phyloP scores from a whole-genome alignment of 148 eudicot genomes.

The Rhododendron williamsianum region DNA sequence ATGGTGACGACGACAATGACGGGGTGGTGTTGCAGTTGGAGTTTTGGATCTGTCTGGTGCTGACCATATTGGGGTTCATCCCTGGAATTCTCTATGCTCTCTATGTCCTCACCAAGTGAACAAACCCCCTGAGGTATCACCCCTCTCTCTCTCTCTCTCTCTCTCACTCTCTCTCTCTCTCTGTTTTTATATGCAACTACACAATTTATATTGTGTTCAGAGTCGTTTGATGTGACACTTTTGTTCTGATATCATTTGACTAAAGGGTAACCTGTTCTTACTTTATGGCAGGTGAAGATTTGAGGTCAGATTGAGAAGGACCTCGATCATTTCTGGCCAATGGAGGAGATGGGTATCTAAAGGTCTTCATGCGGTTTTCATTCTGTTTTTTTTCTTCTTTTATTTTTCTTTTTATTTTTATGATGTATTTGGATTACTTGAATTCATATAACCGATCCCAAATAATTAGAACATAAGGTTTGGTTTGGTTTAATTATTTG shows the following conservation, averaged over 20 bases:
- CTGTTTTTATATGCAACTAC: too few species aligned
- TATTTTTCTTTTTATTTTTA: too few species aligned
- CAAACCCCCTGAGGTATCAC: not conserved
- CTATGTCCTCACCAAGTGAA: slow-evolving; percentile 41
- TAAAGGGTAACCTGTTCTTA: not conserved
- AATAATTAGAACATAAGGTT: too few species aligned
- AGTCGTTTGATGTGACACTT: too few species aligned
- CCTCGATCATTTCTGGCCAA: not conserved
- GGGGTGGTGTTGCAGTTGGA: slow-evolving; percentile 24
- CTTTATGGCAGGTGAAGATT: not conserved
- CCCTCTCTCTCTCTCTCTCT: too few species aligned
- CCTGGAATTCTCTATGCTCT: slow-evolving; percentile 53
- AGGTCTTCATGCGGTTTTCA: not conserved
- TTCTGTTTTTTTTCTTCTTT: too few species aligned
- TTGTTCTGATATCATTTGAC: not conserved
- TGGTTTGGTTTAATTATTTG: too few species aligned
- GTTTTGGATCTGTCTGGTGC: slow-evolving; percentile 50
- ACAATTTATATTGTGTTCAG: too few species aligned
- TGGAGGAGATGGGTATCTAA: not conserved
- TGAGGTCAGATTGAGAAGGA: too few species aligned
- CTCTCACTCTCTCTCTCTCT: not conserved
- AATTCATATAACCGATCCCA: too few species aligned
- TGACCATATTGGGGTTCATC: slow-evolving; percentile 38
- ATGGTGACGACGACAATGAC: too few species aligned
- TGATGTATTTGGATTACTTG: too few species aligned